These are phyloP conservation scores for Effrenium voratum DNA, from an alignment of 73 alveolate species.

Conservation along the genomic window DNA sequence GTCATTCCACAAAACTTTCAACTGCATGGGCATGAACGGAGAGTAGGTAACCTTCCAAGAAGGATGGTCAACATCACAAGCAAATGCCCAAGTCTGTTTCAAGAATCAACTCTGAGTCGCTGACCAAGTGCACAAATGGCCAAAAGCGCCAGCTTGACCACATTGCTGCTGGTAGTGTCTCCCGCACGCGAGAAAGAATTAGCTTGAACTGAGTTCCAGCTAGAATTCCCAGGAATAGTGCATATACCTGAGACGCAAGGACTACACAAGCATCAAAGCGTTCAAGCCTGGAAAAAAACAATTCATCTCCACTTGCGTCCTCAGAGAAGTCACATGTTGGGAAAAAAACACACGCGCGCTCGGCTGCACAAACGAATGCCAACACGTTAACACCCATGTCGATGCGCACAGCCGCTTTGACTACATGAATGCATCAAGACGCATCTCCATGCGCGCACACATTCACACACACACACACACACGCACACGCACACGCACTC, in stretches of 20 bases:
- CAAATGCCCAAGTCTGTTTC: not conserved
- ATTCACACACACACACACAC: too few relatives aligned
- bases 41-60: constrained; percentile 52
- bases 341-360: too few relatives aligned
- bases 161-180: constrained; percentile 36
- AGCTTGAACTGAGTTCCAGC: not conserved
- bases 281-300: not conserved
- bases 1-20: constrained; percentile 50
- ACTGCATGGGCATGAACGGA: constrained; percentile 21
- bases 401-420: too few relatives aligned
- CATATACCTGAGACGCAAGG: not conserved
- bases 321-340: too few relatives aligned
- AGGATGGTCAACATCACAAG: not conserved
- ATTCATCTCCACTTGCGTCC: not conserved
- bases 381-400: too few relatives aligned
- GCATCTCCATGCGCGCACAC: too few relatives aligned
- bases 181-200: not conserved
- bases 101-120: not conserved
- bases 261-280: too few relatives aligned
- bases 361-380: too few relatives aligned
- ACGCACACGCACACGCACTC: too few relatives aligned
- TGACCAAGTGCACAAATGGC: constrained; percentile 40
- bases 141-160: constrained; percentile 51
- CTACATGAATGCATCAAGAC: too few relatives aligned
- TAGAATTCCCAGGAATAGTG: constrained; percentile 13